These are phyloP conservation scores for Wickerhamiella infanticola DNA, from an alignment of 1,139 yeast species.

Conservation along the genomic window DNA sequence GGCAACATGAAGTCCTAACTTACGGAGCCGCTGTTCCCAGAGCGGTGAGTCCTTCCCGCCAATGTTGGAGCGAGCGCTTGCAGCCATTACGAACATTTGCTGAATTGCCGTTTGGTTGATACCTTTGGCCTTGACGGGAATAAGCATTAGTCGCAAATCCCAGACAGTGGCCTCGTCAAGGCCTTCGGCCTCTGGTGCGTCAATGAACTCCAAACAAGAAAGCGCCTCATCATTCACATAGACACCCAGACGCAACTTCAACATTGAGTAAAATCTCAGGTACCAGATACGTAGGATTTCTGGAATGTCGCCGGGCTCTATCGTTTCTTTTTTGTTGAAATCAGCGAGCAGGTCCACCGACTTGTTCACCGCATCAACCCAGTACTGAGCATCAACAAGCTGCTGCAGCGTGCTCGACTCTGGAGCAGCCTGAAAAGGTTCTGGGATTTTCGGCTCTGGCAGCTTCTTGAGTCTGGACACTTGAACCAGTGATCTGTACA, in stretches of 20 bases:
- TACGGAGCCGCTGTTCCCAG: constrained; percentile 19
- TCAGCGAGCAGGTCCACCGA: constrained; percentile 4
- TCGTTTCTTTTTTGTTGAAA: background rate
- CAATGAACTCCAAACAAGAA: constrained; percentile 6
- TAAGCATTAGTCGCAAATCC: constrained; percentile 12
- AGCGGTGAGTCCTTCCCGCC: constrained; percentile 3
- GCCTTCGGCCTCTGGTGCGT: constrained; percentile 3
- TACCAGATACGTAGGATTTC: constrained; percentile 13
- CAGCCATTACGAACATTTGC: constrained; percentile 11
- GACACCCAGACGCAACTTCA: constrained; percentile 11
- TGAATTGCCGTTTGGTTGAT: constrained; percentile 14
- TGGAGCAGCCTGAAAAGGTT: background rate
- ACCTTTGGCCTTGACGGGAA: constrained; percentile 15
- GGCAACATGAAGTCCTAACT: constrained; percentile 17
- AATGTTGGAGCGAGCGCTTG: constrained; percentile 10
- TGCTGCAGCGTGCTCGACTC: background rate
- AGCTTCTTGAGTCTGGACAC: background rate
- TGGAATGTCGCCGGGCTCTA: background rate
- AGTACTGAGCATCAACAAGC: constrained; percentile 5
- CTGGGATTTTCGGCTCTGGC: background rate
- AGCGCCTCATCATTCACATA: constrained; percentile 14
- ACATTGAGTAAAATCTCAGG: constrained; percentile 12
- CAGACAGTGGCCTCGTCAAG: constrained; percentile 6
- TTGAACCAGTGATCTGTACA: background rate
- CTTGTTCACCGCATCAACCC: constrained; percentile 7